phyloP scores from a whole-genome alignment of 257 asterid species.

The Solanum rostratum region DNA sequence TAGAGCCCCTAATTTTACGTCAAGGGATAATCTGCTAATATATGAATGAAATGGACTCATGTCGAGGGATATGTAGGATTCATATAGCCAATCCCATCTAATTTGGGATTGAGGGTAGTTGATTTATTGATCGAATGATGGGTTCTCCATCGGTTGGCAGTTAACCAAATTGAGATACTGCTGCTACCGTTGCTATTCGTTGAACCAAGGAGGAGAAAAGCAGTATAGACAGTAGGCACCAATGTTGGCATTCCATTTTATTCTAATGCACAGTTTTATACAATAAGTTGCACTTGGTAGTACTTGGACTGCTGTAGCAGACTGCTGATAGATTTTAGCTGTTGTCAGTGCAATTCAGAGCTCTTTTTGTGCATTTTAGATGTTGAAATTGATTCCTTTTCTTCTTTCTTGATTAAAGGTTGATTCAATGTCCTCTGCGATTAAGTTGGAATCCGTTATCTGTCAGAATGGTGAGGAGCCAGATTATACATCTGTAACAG shows the following conservation, averaged over 20 bases:
- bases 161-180: background rate
- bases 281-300: background rate
- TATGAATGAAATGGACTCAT: background rate
- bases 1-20: background rate
- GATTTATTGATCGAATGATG: background rate
- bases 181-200: background rate
- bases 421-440: conserved; percentile 17
- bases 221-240: background rate
- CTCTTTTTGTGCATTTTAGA: background rate
- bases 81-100: background rate
- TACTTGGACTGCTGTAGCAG: background rate
- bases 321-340: background rate
- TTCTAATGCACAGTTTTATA: background rate
- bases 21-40: background rate
- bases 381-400: background rate
- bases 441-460: conserved; percentile 12
- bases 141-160: background rate
- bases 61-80: background rate
- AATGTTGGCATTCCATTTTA: background rate
- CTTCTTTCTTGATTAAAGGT: conserved; percentile 2
- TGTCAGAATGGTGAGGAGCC: conserved; percentile 7
- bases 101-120: background rate
- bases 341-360: background rate
- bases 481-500: conserved; percentile 2
- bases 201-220: background rate